phyloP scores from a whole-genome alignment of 1,139 yeast genomes.

The Lodderomyces margitis region DNA sequence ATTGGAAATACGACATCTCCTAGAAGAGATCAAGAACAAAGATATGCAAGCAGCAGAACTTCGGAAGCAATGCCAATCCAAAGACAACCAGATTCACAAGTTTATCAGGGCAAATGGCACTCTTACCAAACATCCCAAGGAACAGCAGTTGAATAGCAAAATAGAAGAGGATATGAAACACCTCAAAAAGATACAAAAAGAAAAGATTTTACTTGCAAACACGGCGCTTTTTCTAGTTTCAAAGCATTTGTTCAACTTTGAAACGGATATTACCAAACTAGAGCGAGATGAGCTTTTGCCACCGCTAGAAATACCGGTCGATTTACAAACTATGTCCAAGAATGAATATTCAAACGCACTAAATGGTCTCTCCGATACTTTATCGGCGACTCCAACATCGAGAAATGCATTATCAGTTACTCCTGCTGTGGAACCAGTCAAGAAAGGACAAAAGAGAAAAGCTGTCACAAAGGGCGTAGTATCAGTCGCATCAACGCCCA shows the following conservation, averaged over 20 bases:
- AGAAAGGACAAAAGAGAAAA: constrained; percentile 30
- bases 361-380: constrained; percentile 23
- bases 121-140: constrained; percentile 78
- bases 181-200: constrained; percentile 65
- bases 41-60: constrained; percentile 69
- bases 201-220: constrained; percentile 76
- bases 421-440: constrained; percentile 19
- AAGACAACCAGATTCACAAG: constrained; percentile 79
- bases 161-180: constrained; percentile 67
- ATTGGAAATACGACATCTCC: constrained; percentile 77
- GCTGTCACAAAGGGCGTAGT: constrained; percentile 14
- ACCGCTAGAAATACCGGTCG: constrained; percentile 37
- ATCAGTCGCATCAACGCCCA: constrained; percentile 1
- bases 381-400: constrained; percentile 35
- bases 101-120: constrained; percentile 84
- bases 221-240: constrained; percentile 77
- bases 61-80: constrained; percentile 63
- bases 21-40: constrained; percentile 74
- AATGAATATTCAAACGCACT: constrained; percentile 16
- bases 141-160: constrained; percentile 61
- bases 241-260: constrained; percentile 70
- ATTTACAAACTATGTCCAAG: constrained; percentile 14
- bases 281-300: constrained; percentile 82
- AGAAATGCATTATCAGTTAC: constrained; percentile 23
- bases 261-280: constrained; percentile 70